Percentiles rank a stretch among this genome's conserved stretches.
These are phyloP conservation scores for Dactylis glomerata DNA, from an alignment of 176 grass and related monocot species.

Conservation along the genomic window DNA sequence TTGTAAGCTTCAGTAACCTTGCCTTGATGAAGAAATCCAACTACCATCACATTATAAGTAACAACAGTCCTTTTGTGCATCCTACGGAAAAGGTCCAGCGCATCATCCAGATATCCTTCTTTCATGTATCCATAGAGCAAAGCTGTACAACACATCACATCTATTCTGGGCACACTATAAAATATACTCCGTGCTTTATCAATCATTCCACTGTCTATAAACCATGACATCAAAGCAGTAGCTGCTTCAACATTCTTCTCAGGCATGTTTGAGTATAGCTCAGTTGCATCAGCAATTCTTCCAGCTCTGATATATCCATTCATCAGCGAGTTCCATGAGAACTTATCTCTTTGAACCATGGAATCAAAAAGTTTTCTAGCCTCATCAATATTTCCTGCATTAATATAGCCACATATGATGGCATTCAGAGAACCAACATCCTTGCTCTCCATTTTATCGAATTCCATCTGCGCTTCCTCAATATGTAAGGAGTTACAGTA, in stretches of 20 bases:
- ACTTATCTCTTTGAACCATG: slow-evolving; percentile 49
- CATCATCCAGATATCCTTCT: slow-evolving; percentile 48
- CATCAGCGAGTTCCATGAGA: slow-evolving; percentile 69
- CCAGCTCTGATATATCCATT: slow-evolving; percentile 57
- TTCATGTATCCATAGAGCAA: slow-evolving; percentile 70
- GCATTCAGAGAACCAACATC: slow-evolving; percentile 58
- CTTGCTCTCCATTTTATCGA: slow-evolving; percentile 59
- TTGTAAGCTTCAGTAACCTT: slow-evolving; percentile 64
- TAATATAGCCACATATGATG: slow-evolving; percentile 49
- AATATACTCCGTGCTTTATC: slow-evolving; percentile 56
- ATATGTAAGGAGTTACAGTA: slow-evolving; percentile 55
- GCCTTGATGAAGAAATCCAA: slow-evolving; percentile 55
- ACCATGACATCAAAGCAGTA: slow-evolving; percentile 58
- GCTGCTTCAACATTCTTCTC: slow-evolving; percentile 55
- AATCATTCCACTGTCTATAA: slow-evolving; percentile 56
- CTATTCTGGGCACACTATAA: slow-evolving; percentile 37
- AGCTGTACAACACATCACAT: slow-evolving; percentile 53
- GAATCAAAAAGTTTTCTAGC: slow-evolving; percentile 52
- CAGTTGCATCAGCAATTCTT: slow-evolving; percentile 44
- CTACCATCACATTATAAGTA: slow-evolving; percentile 65
- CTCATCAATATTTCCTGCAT: slow-evolving; percentile 35
- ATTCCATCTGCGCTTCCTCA: slow-evolving; percentile 44
- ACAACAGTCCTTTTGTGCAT: slow-evolving; percentile 52
- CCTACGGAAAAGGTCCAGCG: slow-evolving; percentile 44
- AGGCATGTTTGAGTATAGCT: slow-evolving; percentile 53